A percentile compares a stretch with the other conserved stretches of the same genome.
phyloP scores from a whole-genome alignment of 2,329 filamentous ascomycete species.

The Chaetoscypha palmicola region DNA sequence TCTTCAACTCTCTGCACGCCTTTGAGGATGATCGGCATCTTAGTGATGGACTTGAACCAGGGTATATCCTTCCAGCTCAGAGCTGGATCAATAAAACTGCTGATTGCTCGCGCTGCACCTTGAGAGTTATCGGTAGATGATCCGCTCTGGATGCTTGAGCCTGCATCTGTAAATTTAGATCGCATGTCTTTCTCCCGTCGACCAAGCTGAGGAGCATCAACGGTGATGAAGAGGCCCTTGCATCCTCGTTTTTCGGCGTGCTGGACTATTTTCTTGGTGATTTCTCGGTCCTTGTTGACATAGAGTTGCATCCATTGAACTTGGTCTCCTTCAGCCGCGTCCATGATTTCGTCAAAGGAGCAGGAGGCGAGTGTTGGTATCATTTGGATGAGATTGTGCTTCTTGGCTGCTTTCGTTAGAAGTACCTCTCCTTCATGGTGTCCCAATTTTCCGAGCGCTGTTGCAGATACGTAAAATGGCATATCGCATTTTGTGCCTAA shows the following conservation, averaged over 20 bases:
- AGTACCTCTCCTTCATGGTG: constrained; percentile 91
- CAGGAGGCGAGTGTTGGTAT: constrained; percentile 95
- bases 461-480: constrained; percentile 95
- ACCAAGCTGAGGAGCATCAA: constrained; percentile 92
- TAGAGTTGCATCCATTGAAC: constrained; percentile 93
- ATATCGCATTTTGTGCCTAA: constrained; percentile 77
- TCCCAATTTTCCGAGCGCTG: constrained; percentile 89
- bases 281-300: constrained; percentile 89
- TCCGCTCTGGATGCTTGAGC: constrained; percentile 73
- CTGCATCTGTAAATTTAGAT: constrained; percentile 77
- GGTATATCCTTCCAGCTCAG: constrained; percentile 90
- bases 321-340: constrained; percentile 71
- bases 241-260: constrained; percentile 89
- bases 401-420: constrained; percentile 73
- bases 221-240: constrained; percentile 95
- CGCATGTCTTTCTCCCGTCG: constrained; percentile 98
- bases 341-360: constrained; percentile 94
- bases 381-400: constrained; percentile 94
- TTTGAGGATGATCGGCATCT: constrained; percentile 94
- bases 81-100: constrained; percentile 91
- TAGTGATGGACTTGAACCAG: constrained; percentile 86
- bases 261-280: constrained; percentile 83
- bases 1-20: constrained; percentile 95
- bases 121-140: constrained; percentile 76
- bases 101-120: constrained; percentile 90